These are phyloP conservation scores for Gossypium bickii DNA, from an alignment of 345 rosid genomes.

Conservation along the genomic window DNA sequence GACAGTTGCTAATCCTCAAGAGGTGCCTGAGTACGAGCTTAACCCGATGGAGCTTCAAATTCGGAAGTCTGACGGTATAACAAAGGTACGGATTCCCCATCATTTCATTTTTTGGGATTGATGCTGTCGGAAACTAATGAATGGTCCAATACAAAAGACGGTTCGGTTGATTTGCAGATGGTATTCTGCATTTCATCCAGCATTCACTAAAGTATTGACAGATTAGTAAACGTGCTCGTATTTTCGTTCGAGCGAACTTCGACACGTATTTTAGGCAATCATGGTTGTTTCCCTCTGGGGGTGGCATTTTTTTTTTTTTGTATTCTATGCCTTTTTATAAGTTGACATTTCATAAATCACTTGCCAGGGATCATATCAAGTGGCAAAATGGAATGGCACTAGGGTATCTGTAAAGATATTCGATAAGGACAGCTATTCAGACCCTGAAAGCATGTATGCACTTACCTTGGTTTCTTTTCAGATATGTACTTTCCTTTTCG, in stretches of 20 bases:
- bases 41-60: conserved; percentile 88
- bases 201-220: neutral
- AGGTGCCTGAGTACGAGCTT: conserved; percentile 94
- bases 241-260: no score
- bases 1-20: conserved; percentile 83
- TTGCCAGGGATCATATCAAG: conserved; percentile 84
- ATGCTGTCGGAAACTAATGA: neutral
- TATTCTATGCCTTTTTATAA: neutral
- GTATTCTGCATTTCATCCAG: neutral
- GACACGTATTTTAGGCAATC: no score
- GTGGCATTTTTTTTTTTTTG: neutral
- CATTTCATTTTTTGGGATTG: no score
- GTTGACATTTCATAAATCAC: neutral
- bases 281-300: no score
- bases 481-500: neutral
- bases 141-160: neutral
- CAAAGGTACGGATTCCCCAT: conserved; percentile 47
- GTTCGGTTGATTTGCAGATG: neutral
- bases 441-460: conserved; percentile 69
- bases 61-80: conserved; percentile 72
- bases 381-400: conserved; percentile 97
- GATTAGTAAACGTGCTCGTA: no score
- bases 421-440: conserved; percentile 64
- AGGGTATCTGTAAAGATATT: conserved; percentile 87
- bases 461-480: conserved; percentile 5